Evolutionary conservation across 23 red algal species (phyloP), one percentile per base, ranked within the genome.

Genomic region (Pyropia yezoensis): DNA sequence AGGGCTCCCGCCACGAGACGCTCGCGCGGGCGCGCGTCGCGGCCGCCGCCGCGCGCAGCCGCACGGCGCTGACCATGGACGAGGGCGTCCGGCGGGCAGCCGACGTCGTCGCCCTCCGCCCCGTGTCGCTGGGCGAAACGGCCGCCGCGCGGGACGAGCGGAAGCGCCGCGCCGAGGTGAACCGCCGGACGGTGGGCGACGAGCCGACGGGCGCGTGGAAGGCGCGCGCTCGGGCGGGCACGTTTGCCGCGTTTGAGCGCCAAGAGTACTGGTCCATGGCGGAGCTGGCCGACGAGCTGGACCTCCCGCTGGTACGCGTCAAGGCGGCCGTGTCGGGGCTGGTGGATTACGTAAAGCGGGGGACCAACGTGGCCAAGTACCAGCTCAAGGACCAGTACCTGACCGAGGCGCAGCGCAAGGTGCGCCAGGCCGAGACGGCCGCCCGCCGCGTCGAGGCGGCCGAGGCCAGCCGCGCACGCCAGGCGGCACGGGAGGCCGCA

Each of bases 371-470:
- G 28, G 83, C 78, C 16, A 75, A 66, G 39, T 89, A 89, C 68
- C 78, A 88, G 50, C 70, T 96, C 12, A 96, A 96, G 66, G 91
- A 96, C 71, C 74, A 96, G 45, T 83, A 62, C 20, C 88, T 89
- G 53, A 96, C 91, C 9, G 62, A 78, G 54, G 60, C 56, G 61
- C 91, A 96, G 55, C 78, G 91, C 12, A 63, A 75, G 18, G 39
- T 47, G 39, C 39, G 39, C 6, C 39, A 47, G 39, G 39, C 39
- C 39, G 39, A 47, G 39, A 47, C 39, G 39, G 39, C 39, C 7
- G 39, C 39, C 39, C 39, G 39, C 6, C 39, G 39, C 3, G 39
- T 8, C 39, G 39, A 47, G 39, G 39, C 39, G 11, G 39, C 39
- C 39, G 39, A 47, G 9, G 39, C 39, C 39, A 47, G 39, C 39